phyloP scores from a whole-genome alignment of 2,329 filamentous ascomycete genomes.

The Trichoderma sp. region DNA sequence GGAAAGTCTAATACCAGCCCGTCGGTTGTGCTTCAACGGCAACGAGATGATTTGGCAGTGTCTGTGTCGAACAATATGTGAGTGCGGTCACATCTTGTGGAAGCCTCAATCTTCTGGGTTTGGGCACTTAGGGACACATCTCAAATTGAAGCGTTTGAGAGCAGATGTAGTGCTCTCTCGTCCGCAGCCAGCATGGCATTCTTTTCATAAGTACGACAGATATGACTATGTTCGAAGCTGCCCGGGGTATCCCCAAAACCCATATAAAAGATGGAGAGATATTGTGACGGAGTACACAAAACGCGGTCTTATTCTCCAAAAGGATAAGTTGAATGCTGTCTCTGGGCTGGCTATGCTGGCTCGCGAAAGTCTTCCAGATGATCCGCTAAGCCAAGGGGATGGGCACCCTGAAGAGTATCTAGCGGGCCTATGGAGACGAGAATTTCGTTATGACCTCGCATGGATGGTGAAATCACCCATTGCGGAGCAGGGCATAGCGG shows the following conservation, averaged over 20 bases:
- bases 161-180: not conserved
- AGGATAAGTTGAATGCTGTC: not conserved
- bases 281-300: not conserved
- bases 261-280: not conserved
- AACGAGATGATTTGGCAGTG: not conserved
- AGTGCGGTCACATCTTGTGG: not conserved
- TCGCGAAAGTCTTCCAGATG: not conserved
- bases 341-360: not conserved
- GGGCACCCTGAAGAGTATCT: not conserved
- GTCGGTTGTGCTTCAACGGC: not conserved
- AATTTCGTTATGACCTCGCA: not conserved
- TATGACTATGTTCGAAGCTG: not conserved
- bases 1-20: not conserved
- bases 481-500: not conserved
- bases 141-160: not conserved
- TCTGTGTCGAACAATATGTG: not conserved
- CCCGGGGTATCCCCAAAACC: not conserved
- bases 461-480: not conserved
- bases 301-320: not conserved
- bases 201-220: not conserved
- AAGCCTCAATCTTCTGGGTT: not conserved
- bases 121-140: not conserved
- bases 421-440: not conserved
- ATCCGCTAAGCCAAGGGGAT: not conserved
- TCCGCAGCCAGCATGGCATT: not conserved